Evolutionary conservation across 495 filamentous ascomycete species (phyloP), one percentile per base, ranked within the genome.

Genomic region (Penicillium parvum): DNA sequence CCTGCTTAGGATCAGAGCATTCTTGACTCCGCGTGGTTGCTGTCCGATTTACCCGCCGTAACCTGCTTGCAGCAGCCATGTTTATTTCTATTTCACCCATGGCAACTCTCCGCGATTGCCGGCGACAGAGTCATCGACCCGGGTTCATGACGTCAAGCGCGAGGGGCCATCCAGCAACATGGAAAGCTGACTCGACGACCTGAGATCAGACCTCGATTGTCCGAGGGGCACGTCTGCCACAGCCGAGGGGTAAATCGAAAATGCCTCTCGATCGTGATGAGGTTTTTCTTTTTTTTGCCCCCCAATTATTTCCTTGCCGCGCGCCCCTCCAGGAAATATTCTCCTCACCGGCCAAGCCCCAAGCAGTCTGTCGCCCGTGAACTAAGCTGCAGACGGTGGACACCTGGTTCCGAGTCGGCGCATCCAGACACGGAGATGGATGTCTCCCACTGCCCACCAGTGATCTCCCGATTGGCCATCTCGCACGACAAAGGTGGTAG

Each of bases 151-250:
- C 47, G 47, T 50, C 47, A 50, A 45, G 30, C 37, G 37, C 20
- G 36, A 33, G 43, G 33, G 38, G 38, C 18, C 35, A 47, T 35
- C 32, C 19, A 20, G 36, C 44, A 44, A 35, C 18, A 37, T 15
- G 32, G 26, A 14, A 28, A 37, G 40, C 37, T 33, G 20, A 39
- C 34, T 40, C 38, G 27, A 33, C 18, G 37, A 44, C 26, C 20
- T 23, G 34, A 49, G 53, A 53, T 60, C 56, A 53, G 56, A 56
- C 53, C 56, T 47, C 41, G 37, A 30, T 12, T 20, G 25, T 20
- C 46, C 26, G 17, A 35, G 37, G 25, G 21, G 5, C n/a, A 15
- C 3, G 27, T 21, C 3, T 8, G 8, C n/a, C n/a, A n/a, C 40
- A 25, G 40, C 49, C 39, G 44, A 40, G 15, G 21, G n/a, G n/a